phyloP scores from a whole-genome alignment of 805 yeast genomes.

The Ogataea trehaloabstinens region DNA sequence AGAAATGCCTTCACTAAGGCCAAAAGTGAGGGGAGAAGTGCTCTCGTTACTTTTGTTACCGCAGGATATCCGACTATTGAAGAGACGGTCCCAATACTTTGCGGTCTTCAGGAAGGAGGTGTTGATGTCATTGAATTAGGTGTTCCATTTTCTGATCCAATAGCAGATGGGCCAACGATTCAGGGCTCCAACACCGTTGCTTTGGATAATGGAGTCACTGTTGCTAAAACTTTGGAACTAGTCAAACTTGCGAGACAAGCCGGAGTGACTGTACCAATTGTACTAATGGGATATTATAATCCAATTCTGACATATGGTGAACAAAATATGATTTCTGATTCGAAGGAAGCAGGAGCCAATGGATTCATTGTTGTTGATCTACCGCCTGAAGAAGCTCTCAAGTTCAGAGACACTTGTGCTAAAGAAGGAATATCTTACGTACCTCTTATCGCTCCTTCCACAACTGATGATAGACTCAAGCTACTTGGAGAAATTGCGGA shows the following conservation, averaged over 20 bases:
- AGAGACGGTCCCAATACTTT: constrained; percentile 82
- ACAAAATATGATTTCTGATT: constrained; percentile 70
- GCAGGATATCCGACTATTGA: constrained; percentile 91
- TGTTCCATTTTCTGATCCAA: constrained; percentile 95
- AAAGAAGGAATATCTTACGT: constrained; percentile 73
- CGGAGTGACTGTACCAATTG: constrained; percentile 86
- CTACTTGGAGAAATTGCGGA: constrained; percentile 84
- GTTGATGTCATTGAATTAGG: constrained; percentile 94
- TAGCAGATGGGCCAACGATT: constrained; percentile 98
- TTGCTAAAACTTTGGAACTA: constrained; percentile 63
- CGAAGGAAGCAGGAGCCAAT: constrained; percentile 88
- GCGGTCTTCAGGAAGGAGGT: constrained; percentile 92
- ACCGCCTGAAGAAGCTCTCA: constrained; percentile 96
- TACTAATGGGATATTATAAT: constrained; percentile 97
- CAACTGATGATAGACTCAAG: constrained; percentile 84
- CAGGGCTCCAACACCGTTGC: constrained; percentile 87
- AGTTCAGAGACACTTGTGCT: constrained; percentile 73
- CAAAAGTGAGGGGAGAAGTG: constrained; percentile 58
- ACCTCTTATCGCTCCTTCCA: constrained; percentile 96
- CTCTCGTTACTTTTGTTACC: constrained; percentile 87
- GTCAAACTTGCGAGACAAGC: constrained; percentile 71
- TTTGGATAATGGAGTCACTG: constrained; percentile 76
- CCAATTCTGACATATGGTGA: constrained; percentile 92
- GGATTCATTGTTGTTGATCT: constrained; percentile 94
- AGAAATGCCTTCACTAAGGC: constrained; percentile 35